Percentiles rank a stretch among this genome's conserved stretches.
Conservation (phyloP, 495 filamentous ascomycete genomes). For the Terfezia boudieri region DNA sequence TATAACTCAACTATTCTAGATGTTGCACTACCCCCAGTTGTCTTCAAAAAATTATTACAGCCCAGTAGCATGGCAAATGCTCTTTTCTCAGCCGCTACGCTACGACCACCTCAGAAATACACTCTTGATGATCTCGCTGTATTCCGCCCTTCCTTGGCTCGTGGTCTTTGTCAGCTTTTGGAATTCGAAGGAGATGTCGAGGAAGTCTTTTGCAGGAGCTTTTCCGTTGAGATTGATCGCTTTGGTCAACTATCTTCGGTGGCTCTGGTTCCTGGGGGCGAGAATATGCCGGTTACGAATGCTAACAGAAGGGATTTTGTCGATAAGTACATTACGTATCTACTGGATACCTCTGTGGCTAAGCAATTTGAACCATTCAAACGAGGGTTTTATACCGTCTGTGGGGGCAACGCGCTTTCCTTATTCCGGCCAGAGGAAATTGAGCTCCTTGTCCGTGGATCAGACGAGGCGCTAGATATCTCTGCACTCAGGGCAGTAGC, state of each 20-base stretch:
- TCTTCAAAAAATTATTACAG: constrained; percentile 60
- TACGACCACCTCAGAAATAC: constrained; percentile 41
- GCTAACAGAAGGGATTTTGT: constrained; percentile 71
- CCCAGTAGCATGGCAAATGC: constrained; percentile 38
- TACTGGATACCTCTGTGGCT: constrained; percentile 55
- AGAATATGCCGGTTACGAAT: constrained; percentile 59
- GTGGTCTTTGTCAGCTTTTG: constrained; percentile 51
- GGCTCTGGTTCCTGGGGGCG: constrained; percentile 55
- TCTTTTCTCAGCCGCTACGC: constrained; percentile 29
- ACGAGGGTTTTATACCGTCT: constrained; percentile 83
- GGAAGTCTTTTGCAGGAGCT: constrained; percentile 60
- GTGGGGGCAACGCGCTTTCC: constrained; percentile 69
- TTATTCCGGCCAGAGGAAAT: constrained; percentile 91
- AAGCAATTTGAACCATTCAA: constrained; percentile 91
- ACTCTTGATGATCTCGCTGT: constrained; percentile 70
- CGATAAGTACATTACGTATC: constrained; percentile 59
- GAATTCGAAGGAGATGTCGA: constrained; percentile 75
- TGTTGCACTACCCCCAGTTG: constrained; percentile 75
- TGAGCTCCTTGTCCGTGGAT: constrained; percentile 69
- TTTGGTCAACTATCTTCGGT: constrained; percentile 47
- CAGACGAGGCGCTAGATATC: constrained; percentile 68
- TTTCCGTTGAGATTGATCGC: constrained; percentile 52
- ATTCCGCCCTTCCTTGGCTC: constrained; percentile 55
- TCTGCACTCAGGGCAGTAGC: constrained; percentile 53
- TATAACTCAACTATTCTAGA: constrained; percentile 95